These are phyloP conservation scores for Fusarium begoniae DNA, from an alignment of 2,329 filamentous ascomycete species.

Conservation along the genomic window DNA sequence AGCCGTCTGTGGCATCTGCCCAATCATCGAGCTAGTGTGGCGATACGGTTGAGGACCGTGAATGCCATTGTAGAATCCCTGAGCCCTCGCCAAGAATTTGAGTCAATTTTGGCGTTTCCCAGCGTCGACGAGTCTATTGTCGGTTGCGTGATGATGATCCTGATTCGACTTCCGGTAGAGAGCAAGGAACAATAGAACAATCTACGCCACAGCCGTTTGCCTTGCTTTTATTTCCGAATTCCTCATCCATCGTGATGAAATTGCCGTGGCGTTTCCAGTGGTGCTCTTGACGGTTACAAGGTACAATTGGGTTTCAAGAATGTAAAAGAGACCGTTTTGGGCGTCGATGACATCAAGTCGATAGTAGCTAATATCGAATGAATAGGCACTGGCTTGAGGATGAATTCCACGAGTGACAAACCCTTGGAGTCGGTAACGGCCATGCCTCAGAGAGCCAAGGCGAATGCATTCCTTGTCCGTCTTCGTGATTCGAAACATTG, in stretches of 20 bases:
- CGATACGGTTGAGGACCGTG: not conserved
- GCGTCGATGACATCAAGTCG: not conserved
- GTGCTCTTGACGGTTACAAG: not conserved
- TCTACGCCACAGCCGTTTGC: conserved; percentile 16
- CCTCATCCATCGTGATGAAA: not conserved
- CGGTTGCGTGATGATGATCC: not conserved
- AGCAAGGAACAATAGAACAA: conserved; percentile 12
- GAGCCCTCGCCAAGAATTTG: not conserved
- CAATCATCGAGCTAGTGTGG: conserved; percentile 3
- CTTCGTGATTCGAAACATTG: not conserved
- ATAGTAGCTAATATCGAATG: not conserved
- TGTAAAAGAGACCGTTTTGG: not conserved
- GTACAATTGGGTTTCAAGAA: not conserved
- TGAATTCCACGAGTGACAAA: not conserved
- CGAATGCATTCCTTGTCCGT: conserved; percentile 4
- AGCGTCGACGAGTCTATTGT: not conserved
- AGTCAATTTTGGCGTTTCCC: not conserved
- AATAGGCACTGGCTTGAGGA: not conserved
- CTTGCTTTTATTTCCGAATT: conserved; percentile 17
- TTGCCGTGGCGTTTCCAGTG: not conserved
- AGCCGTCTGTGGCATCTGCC: not conserved
- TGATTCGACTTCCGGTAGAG: not conserved
- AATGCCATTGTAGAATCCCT: conserved; percentile 3
- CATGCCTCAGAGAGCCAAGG: not conserved
- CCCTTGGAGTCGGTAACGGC: not conserved